A percentile compares a stretch with the other conserved stretches of the same genome.
Evolutionary conservation across 2,329 filamentous ascomycete species (phyloP).

Genomic region (Bisporella sp.): DNA sequence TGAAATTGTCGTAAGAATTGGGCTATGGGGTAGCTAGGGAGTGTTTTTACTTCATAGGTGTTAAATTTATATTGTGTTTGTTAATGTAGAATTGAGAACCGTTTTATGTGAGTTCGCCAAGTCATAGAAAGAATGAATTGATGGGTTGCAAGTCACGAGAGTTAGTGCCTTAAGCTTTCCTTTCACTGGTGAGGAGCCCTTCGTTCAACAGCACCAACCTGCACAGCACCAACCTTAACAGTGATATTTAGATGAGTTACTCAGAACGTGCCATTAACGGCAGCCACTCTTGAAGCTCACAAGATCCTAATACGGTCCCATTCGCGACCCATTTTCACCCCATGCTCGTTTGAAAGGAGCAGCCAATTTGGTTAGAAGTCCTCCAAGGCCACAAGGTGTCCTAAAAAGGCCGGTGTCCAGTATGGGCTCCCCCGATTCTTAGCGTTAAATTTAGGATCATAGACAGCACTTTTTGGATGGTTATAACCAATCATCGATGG

Average conservation of each 20-base stretch:
- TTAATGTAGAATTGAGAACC: too few relatives aligned
- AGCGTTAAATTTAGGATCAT: too few relatives aligned
- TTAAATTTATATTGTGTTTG: too few relatives aligned
- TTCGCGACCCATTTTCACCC: not conserved
- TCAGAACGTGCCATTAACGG: not conserved
- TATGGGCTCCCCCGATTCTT: not conserved
- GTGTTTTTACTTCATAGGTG: too few relatives aligned
- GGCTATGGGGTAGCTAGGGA: too few relatives aligned
- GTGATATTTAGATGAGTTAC: not conserved
- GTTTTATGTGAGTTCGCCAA: too few relatives aligned
- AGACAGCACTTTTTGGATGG: not conserved
- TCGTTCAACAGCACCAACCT: not conserved
- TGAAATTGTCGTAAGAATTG: too few relatives aligned
- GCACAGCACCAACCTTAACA: not conserved
- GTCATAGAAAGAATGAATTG: too few relatives aligned
- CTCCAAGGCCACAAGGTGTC: not conserved
- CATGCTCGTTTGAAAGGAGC: not conserved
- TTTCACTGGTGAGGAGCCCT: too few relatives aligned
- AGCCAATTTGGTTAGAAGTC: not conserved
- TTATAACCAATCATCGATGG: not conserved
- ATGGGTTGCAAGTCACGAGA: not conserved
- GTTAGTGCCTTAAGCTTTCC: not conserved
- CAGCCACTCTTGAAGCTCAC: not conserved
- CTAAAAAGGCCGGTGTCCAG: not conserved
- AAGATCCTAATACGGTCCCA: not conserved